Evolutionary conservation across 2,329 filamentous ascomycete genomes (phyloP), one percentile per base, ranked within the genome.

Genomic region (Aspergillus intermedius): DNA sequence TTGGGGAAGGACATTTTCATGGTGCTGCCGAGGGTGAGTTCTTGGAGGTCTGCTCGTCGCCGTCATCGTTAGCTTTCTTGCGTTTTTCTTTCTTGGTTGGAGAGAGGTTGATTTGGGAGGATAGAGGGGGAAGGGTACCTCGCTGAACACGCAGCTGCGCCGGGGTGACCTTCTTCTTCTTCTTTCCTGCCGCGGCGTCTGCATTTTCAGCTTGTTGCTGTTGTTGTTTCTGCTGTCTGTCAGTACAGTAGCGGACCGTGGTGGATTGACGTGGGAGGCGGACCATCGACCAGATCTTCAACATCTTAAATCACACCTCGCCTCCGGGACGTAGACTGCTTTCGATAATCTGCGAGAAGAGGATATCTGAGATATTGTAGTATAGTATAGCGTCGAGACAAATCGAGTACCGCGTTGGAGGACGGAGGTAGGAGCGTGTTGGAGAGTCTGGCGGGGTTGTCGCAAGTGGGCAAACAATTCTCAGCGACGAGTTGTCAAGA

Each of bases 241-340:
- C 47, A 60, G 49, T 19, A 19, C 9, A 4, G 21, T 22, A 22
- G 21, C 21, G 21, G 19, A 30, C 41, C 21, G 22, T 15, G 22
- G 21, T 8, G 41, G 41, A 19, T 41, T 22, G 7, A 35, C 79
- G 45, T 77, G 4, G 25, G 25, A 28, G 25, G 25, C 25, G 4
- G 3, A 94, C 90, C 91, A 97, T 95, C 63, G 90, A 95, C 93
- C 91, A 97, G 78, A 97, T 96, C 77, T 97, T 97, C 79, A 96
- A 80, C 93, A 97, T 97, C 66, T 77, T 91, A 57, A 62, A 56
- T 53, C 51, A 58, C 53, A 30, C 56, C 51, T 55, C 19, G 37
- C 19, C 17, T 1, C 37, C 5, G 9, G 10, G 25, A 22, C 25
- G 3, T 30, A 12, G 25, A 30, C 10, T 12, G 25, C 12, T 12